Base-by-base conservation (phyloP, 2,329 filamentous ascomycete species). In the Penicillium oxalicum region DNA sequence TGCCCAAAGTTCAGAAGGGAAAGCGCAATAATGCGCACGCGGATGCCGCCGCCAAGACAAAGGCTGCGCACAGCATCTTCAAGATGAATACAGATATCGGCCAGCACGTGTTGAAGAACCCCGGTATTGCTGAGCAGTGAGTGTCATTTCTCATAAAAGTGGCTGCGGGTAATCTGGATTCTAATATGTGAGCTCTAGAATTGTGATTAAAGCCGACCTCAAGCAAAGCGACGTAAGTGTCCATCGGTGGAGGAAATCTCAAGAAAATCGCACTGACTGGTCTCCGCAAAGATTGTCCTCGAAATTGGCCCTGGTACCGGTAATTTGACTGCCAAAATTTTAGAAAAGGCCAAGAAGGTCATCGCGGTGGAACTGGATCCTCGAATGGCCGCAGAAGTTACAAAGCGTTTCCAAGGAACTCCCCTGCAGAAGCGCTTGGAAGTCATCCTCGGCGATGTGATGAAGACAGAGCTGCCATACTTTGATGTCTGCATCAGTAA, bases 31-130 rank as follows among this genome's bases (percentile, higher is more conserved):
- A 71, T 51, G 68, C 72, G 7, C 59, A 65, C 25, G 63, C 66
- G 9, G 66, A 71, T 50, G 64, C 71, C 34, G 67, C 70, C 37
- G 64, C 70, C 45, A 80, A 81, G 66, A 63, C 74, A 24, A 69
- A 71, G 35, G 72, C 74, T 5, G 75, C 76, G 37, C 90, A 95
- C 74, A 91, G 88, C 61, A 88, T 96, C 70, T 97, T 97, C 81
- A 95, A 94, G 69, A 95, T 96, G 82, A 95, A 95, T 76, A 93
- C 87, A 60, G 82, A 91, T 68, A 81, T 93, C 57, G 90, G 91
- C 61, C 83, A 87, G 66, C 89, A 97, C 70, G 93, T 98, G 53
- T 79, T 97, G 57, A 96, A 95, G 70, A 95, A 95, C 69, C 88
- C 88, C 1, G 87, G 87, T 62, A 86, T 94, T 42, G 86, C 87